These are phyloP conservation scores for Endotrypanum monterogeii DNA, from an alignment of 208 protist species.

Conservation along the genomic window DNA sequence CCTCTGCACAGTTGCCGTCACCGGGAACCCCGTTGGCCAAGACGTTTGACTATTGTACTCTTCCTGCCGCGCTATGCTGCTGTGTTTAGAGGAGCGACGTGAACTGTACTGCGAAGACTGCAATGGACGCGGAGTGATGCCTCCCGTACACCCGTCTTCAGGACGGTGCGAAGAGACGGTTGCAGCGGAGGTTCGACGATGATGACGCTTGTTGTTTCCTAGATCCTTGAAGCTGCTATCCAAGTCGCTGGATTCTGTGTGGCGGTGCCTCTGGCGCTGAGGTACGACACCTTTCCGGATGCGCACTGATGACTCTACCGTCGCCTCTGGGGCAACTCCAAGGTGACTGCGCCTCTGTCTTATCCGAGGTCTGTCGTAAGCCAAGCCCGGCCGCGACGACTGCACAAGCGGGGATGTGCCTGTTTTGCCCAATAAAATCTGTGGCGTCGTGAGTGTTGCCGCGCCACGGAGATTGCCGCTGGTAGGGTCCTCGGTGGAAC, in stretches of 20 bases:
- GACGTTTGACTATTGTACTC: conserved; percentile 2
- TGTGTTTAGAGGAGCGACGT: conserved; percentile 16
- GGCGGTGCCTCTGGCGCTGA: conserved; percentile 8
- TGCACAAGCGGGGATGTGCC: conserved; percentile 1
- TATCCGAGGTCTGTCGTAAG: conserved; percentile 12
- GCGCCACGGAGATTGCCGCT: not conserved
- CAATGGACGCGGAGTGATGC: not conserved
- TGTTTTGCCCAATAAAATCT: conserved; percentile 1
- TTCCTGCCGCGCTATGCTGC: conserved; percentile 2
- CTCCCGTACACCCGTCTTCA: not conserved
- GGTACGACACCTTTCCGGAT: not conserved
- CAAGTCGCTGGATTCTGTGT: conserved; percentile 24
- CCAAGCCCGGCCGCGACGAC: not conserved
- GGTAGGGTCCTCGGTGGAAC: not conserved
- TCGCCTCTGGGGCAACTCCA: not conserved
- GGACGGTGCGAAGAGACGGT: conserved; percentile 4
- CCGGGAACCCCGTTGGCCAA: conserved; percentile 40
- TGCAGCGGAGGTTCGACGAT: not conserved
- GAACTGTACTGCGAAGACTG: conserved; percentile 13
- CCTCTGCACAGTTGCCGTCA: conserved; percentile 39
- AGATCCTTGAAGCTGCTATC: conserved; percentile 36
- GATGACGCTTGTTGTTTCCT: not conserved
- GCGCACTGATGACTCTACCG: not conserved
- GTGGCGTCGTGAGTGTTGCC: not conserved
- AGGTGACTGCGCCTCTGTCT: conserved; percentile 9